Evolutionary conservation across 2,329 filamentous ascomycete genomes (phyloP).

Genomic region (Epichloe coenophiala): DNA sequence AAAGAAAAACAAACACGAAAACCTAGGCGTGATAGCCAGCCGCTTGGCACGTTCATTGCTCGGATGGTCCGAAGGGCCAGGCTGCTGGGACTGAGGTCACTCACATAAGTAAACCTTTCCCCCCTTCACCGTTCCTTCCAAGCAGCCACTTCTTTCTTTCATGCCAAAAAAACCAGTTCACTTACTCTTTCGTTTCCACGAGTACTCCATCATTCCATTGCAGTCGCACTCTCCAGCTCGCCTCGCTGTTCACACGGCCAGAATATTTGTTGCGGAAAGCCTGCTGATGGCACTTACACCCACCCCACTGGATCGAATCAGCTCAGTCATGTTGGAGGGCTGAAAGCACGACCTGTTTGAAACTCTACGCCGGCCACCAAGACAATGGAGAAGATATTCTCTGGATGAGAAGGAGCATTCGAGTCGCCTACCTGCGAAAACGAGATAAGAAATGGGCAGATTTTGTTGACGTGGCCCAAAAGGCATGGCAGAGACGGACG

Average conservation of each 20-base stretch:
- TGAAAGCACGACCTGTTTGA: background rate
- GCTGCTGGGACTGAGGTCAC: constrained; percentile 7
- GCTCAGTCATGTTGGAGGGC: background rate
- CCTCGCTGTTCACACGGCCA: background rate
- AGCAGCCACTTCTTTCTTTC: constrained; percentile 12
- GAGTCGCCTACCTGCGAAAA: background rate
- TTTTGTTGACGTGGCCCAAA: background rate
- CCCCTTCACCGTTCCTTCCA: constrained; percentile 17
- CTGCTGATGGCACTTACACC: constrained; percentile 2
- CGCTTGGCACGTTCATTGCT: constrained; percentile 4
- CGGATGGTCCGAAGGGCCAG: constrained; percentile 5
- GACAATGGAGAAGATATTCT: background rate
- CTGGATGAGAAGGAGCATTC: background rate
- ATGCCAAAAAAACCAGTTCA: constrained; percentile 10
- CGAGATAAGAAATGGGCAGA: background rate
- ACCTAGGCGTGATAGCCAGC: constrained; percentile 2
- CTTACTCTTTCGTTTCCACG: constrained; percentile 4
- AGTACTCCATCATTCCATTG: constrained; percentile 3
- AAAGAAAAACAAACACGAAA: background rate
- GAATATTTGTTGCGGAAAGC: background rate
- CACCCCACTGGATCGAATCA: background rate
- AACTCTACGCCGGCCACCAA: background rate
- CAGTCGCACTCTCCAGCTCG: constrained; percentile 3
- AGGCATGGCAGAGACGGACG: background rate
- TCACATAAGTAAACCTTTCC: constrained; percentile 25